These are phyloP conservation scores for Solanum hybrid DNA, from an alignment of 305 asterid species.

Conservation along the genomic window DNA sequence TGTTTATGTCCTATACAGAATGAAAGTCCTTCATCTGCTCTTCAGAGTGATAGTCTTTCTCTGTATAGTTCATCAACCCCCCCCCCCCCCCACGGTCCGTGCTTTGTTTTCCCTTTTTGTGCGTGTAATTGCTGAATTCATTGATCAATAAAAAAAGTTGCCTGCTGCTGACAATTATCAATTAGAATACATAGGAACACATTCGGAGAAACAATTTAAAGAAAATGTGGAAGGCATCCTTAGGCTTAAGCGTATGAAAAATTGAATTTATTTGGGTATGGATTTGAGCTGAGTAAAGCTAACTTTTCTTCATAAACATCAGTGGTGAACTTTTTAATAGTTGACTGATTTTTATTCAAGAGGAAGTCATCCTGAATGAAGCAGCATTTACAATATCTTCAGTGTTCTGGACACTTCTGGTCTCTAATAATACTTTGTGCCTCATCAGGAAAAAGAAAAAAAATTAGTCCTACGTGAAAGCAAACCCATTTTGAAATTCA, in stretches of 20 bases:
- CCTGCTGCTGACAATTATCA: background rate
- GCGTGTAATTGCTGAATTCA: background rate
- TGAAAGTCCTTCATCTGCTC: background rate
- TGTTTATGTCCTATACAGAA: constrained; percentile 8
- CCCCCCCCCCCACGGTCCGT: background rate
- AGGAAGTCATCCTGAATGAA: background rate
- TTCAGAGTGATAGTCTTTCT: background rate
- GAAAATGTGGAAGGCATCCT: background rate
- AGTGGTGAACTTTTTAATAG: background rate
- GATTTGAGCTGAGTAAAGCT: background rate
- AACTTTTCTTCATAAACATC: background rate
- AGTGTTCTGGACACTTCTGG: background rate
- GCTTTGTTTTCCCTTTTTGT: background rate
- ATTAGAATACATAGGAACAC: background rate
- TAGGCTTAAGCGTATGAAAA: background rate
- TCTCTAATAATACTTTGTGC: background rate
- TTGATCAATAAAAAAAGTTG: background rate
- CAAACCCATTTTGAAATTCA: background rate
- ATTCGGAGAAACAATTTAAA: background rate
- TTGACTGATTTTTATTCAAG: background rate
- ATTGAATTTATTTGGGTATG: background rate
- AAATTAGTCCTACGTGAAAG: background rate
- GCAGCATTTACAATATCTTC: background rate
- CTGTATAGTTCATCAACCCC: background rate
- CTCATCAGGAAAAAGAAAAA: background rate